Evolutionary conservation across 2,329 filamentous ascomycete genomes (phyloP), one percentile per base, ranked within the genome.

Genomic region (Sclerotinia nivalis): DNA sequence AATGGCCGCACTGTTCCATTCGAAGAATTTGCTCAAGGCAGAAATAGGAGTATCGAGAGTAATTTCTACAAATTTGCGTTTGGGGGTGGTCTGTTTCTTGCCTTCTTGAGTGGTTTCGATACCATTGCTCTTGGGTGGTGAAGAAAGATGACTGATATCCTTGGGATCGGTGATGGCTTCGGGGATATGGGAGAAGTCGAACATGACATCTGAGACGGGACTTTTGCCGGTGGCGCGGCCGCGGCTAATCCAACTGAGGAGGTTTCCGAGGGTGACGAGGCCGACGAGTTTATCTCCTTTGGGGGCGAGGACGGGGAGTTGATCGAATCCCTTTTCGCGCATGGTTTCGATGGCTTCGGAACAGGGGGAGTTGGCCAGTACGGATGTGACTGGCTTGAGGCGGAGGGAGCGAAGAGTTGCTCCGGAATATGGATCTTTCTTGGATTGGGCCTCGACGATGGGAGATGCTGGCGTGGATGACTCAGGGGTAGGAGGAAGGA

Each of bases 241-340:
- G 65, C 90, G 89, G 1, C 92, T 94, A 77, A 99, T 91, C 83
- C 93, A 96, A 77, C 91, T 94, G 65, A 99, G 89, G 67, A 98
- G 86, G 81, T 99, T 98, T 58, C 96, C 96, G 40, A 99, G 88
- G 0, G 96, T 99, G 52, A 99, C 92, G 9, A 99, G 88, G 47
- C 96, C 96, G 65, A 97, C 93, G 9, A 99, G 91, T 77, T 88
- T 89, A 73, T 84, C 87, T 72, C 88, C 88, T 6, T 86, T 87
- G 25, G 89, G 83, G 0, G 89, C 86, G 12, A 96, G 89, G 22
- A 99, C 96, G 56, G 96, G 96, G 55, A 99, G 90, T 82, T 99
- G 96, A 79, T 99, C 96, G 80, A 97, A 99, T 72, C 93, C 93
- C 83, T 96, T 97, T 78, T 99, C 96, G 75, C 95, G 93, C 96